Base-by-base conservation (phyloP, 495 filamentous ascomycete species). In the Podospora conica region DNA sequence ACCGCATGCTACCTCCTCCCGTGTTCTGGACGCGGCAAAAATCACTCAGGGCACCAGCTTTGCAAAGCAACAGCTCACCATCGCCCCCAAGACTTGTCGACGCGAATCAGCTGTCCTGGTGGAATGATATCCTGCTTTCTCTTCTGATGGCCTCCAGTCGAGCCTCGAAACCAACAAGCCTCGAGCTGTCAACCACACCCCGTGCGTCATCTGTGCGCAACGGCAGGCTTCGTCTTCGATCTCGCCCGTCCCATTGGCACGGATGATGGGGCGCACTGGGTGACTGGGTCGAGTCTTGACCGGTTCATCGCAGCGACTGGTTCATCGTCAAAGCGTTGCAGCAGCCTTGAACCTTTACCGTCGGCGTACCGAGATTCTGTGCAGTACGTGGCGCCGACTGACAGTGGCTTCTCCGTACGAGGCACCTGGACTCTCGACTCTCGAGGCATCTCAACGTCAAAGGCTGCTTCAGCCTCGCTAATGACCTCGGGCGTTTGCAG, bases 181-280 rank as follows among this genome's bases (percentile, higher is more conserved):
- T 18, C 40, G 18, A 48, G 15, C 40, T 48, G 40, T 48, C 40
- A n/a, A 48, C 40, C 18, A 18, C 40, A 48, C 18, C 18, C n/a
- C 40, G 40, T n/a, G n/a, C 40, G 27, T 23, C 54, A 53, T 64
- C 63, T 64, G 63, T 58, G 63, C 63, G 53, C 63, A 57, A 22
- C 24, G 55, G 33, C 33, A 48, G 15, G 15, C 15, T 48, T 48
- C 15, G 15, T 18, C 33, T 18, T 18, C 6, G 40, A 48, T 48
- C n/a, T 18, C 40, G 18, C 40, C 63, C 63, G 63, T 58, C 28
- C 63, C 63, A 55, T 24, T 64, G 63, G 63, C 20, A 28, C 55
- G 63, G 63, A 15, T 57, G 22, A 24, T 11, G 11, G 55, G 3
- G 55, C 22, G 21, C 22, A 25, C 55, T 57, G 55, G 55, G 20